Evolutionary conservation across 371 early-diverging fungal species (phyloP), one percentile per base, ranked within the genome.

Genomic region (Mortierella sp.): DNA sequence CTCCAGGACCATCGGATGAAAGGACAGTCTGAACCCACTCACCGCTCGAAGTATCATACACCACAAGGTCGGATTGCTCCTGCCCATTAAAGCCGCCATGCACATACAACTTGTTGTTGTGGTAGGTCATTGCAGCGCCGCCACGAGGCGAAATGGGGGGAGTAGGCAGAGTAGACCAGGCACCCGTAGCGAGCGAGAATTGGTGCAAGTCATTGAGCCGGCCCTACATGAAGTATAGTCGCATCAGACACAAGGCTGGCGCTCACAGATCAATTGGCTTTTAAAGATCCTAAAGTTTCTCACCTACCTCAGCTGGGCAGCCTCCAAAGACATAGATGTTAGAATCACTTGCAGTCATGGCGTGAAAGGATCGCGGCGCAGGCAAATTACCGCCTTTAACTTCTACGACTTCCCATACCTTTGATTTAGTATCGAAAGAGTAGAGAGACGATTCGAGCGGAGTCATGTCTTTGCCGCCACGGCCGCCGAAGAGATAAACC

Each of bases 291-390:
- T 22, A 12, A n/a, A 17, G n/a, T n/a, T n/a, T n/a, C n/a, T n/a
- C n/a, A n/a, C n/a, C n/a, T 65, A 72, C 72, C 61, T 72, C 9
- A 28, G 49, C 19, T 32, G 72, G 72, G 56, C 72, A 72, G 43
- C 72, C 72, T 65, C 72, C 72, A 66, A 72, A 72, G 17, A 72
- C 66, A 55, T 54, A 72, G 15, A 72, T 55, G 13, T 65, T 66
- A 5, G 72, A 60, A 42, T 66, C 22, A 28, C 61, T 68, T 42
- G 68, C 61, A 7, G 68, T 43, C 61, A 68, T 68, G 3, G 68
- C 68, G 13, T 68, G 68, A 61, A 55, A 68, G 28, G 68, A 68
- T 8, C 68, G 68, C 2, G 68, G 61, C 17, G 3, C 31, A 37
- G 68, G 68, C 2, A 53, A 22, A 0, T 68, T 45, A 31, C 68